These are phyloP conservation scores for Byssoonygena ceratinophila DNA, from an alignment of 2,329 filamentous ascomycete species.

Conservation along the genomic window DNA sequence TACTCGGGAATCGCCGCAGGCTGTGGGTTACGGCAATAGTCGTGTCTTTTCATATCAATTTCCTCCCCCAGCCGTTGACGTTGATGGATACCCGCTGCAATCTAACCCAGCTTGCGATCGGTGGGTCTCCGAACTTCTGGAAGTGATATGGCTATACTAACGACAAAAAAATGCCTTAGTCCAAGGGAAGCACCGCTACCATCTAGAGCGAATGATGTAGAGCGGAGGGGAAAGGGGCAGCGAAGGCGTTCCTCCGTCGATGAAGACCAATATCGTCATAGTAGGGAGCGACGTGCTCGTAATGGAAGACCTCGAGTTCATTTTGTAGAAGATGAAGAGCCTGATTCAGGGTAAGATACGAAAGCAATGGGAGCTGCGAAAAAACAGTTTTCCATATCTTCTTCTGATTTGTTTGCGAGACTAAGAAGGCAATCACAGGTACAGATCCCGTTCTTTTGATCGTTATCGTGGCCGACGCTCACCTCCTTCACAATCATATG, in stretches of 20 bases:
- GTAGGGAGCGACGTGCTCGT: not conserved
- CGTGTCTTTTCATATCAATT: not conserved
- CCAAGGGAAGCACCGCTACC: not conserved
- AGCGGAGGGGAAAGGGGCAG: not conserved
- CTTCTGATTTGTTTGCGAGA: not conserved
- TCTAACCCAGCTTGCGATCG: not conserved
- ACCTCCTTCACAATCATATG: not conserved
- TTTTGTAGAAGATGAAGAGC: conserved; percentile 5
- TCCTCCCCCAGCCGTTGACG: not conserved
- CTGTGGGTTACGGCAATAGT: not conserved
- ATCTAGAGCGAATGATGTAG: not conserved
- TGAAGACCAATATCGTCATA: not conserved
- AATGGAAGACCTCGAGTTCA: not conserved
- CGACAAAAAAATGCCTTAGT: not conserved
- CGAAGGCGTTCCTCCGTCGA: not conserved
- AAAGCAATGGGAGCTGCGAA: not conserved
- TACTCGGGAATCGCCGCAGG: not conserved
- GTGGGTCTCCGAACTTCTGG: not conserved
- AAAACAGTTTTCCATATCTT: not conserved
- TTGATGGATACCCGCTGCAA: not conserved
- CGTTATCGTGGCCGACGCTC: not conserved
- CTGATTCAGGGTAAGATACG: conserved; percentile 7
- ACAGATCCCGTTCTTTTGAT: conserved; percentile 5
- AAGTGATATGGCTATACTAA: not conserved
- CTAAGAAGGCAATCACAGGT: not conserved